A percentile compares a stretch with the other conserved stretches of the same genome.
Evolutionary conservation across 2,329 filamentous ascomycete species (phyloP).

Genomic region (Trichoderma aggressivum): DNA sequence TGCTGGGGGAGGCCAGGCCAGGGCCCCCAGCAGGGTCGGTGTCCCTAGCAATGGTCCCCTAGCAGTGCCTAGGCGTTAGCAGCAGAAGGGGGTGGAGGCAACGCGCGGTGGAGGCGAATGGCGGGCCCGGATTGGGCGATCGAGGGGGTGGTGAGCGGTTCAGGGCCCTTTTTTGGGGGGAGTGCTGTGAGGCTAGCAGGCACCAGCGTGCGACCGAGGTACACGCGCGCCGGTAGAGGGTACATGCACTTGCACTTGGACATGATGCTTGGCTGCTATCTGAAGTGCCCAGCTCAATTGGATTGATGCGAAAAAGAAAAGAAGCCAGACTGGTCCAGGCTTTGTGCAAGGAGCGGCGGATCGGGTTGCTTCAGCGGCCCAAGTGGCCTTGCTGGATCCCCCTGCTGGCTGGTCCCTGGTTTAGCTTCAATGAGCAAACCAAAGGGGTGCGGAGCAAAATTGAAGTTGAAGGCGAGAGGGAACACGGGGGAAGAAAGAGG

Average conservation of each 20-base stretch:
- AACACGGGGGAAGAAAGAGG: background rate
- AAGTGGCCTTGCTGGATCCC: constrained; percentile 2
- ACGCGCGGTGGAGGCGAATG: background rate
- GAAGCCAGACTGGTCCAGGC: background rate
- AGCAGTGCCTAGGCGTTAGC: constrained; percentile 4
- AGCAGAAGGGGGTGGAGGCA: constrained; percentile 17
- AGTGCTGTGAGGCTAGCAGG: background rate
- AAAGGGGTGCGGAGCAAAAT: background rate
- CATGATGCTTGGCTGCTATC: background rate
- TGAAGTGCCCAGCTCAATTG: background rate
- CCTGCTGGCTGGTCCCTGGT: constrained; percentile 11
- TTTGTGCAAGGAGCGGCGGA: background rate
- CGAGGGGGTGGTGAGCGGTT: constrained; percentile 9
- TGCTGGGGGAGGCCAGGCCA: background rate
- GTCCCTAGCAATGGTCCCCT: constrained; percentile 10
- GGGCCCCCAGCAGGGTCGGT: background rate
- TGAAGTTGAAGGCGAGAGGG: background rate
- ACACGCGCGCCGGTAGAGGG: background rate
- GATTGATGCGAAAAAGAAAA: background rate
- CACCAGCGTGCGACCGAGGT: background rate
- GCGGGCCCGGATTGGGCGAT: constrained; percentile 18
- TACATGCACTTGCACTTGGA: background rate
- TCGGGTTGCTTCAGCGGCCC: constrained; percentile 11
- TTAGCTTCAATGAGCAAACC: background rate
- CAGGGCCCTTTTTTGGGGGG: constrained; percentile 1